Percentiles rank a stretch among this genome's conserved stretches.
Conservation (phyloP, 768 basidiomycete species). For the Mycena sanguinolenta region DNA sequence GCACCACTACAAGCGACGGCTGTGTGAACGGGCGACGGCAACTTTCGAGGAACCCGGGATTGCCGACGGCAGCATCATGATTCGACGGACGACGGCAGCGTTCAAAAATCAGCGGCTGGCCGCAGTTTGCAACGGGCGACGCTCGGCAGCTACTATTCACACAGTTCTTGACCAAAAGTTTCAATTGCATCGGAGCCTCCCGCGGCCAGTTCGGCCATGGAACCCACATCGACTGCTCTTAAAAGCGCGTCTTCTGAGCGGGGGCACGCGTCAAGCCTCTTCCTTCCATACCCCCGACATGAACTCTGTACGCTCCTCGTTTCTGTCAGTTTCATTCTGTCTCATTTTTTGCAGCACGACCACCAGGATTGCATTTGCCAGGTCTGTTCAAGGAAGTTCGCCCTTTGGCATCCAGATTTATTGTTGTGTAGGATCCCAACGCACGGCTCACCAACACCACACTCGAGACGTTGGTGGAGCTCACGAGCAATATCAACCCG, state of each 20-base stretch:
- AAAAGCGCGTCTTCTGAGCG: conserved; percentile 23
- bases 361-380: conserved; percentile 26
- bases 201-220: conserved; percentile 7
- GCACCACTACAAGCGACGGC: no score
- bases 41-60: no score
- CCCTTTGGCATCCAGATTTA: neutral
- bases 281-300: conserved; percentile 1
- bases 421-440: conserved; percentile 26
- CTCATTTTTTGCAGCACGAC: conserved; percentile 15
- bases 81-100: no score
- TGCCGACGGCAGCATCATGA: no score
- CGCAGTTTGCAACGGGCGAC: no score
- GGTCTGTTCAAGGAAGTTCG: neutral
- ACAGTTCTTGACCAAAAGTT: no score
- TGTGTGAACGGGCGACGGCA: no score
- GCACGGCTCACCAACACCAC: conserved; percentile 30
- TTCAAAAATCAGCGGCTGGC: no score
- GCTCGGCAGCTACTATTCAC: no score
- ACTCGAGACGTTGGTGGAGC: conserved; percentile 17
- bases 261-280: conserved; percentile 5
- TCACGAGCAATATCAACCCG: conserved; percentile 16
- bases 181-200: no score
- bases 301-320: conserved; percentile 17
- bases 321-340: neutral
- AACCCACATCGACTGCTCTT: neutral